Evolutionary conservation across 2,329 filamentous ascomycete genomes (phyloP).

Genomic region (Colletotrichum shisoi): DNA sequence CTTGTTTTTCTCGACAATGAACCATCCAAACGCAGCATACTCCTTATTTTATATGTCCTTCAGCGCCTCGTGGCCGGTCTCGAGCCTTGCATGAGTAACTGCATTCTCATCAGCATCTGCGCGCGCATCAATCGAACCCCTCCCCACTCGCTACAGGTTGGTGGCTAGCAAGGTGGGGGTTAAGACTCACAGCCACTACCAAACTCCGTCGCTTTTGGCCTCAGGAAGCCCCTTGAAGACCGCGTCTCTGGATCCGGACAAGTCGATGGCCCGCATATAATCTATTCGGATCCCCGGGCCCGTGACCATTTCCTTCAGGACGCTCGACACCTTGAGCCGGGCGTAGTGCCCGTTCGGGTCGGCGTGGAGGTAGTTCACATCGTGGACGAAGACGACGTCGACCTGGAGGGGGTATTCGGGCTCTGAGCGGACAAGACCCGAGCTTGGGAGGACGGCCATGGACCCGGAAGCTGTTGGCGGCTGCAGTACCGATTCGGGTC

Average conservation of each 20-base stretch:
- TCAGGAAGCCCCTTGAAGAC: constrained; percentile 48
- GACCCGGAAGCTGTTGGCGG: constrained; percentile 47
- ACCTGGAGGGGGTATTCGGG: constrained; percentile 48
- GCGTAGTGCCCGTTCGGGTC: constrained; percentile 50
- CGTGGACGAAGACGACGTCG: constrained; percentile 51
- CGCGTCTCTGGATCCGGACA: constrained; percentile 47
- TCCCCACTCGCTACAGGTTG: no score
- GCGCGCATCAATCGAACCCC: background rate
- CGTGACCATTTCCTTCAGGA: constrained; percentile 46
- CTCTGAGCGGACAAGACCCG: constrained; percentile 49
- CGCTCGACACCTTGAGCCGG: constrained; percentile 51
- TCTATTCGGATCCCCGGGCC: constrained; percentile 49
- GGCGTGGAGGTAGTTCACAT: constrained; percentile 52
- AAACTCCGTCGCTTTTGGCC: constrained; percentile 51
- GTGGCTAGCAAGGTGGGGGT: background rate
- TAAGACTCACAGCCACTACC: constrained; percentile 50
- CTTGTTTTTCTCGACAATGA: constrained; percentile 49
- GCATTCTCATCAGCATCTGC: background rate
- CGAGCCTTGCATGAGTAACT: constrained; percentile 52
- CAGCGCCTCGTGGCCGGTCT: constrained; percentile 49
- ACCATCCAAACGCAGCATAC: constrained; percentile 54
- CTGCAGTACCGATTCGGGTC: constrained; percentile 40
- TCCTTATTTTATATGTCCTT: constrained; percentile 50
- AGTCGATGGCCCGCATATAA: constrained; percentile 51
- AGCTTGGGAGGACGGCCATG: constrained; percentile 46